Evolutionary conservation across 805 yeast genomes (phyloP).

Genomic region (Schizosaccharomyces lindneri): DNA sequence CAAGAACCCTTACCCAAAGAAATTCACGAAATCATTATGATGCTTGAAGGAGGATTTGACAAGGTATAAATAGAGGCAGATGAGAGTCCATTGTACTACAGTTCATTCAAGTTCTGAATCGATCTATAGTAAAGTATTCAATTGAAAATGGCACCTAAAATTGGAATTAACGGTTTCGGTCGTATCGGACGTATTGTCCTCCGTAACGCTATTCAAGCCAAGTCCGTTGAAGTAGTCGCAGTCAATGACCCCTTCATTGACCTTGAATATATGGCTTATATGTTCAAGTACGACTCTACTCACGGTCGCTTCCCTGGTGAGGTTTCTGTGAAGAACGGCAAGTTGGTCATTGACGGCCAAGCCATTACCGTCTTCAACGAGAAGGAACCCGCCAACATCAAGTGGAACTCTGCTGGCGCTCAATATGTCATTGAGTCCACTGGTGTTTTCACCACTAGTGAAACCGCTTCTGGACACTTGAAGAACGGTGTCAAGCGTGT

Average conservation of each 20-base stretch:
- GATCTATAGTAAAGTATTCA: not conserved
- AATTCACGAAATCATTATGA: not conserved
- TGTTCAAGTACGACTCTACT: slow-evolving; percentile 88
- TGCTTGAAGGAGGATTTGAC: not conserved
- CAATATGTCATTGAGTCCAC: slow-evolving; percentile 80
- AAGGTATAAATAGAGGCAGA: not conserved
- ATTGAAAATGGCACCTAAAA: slow-evolving; percentile 19
- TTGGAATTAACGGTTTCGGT: slow-evolving; percentile 90
- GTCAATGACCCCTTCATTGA: slow-evolving; percentile 80
- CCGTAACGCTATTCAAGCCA: slow-evolving; percentile 52
- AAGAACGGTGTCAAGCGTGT: slow-evolving; percentile 89
- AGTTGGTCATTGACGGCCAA: slow-evolving; percentile 44
- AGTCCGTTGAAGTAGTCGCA: slow-evolving; percentile 61
- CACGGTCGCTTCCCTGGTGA: slow-evolving; percentile 68
- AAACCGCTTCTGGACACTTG: slow-evolving; percentile 62
- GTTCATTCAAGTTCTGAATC: not conserved
- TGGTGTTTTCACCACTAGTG: slow-evolving; percentile 72
- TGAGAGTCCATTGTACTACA: not conserved
- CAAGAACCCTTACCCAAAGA: not conserved
- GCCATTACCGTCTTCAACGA: slow-evolving; percentile 47
- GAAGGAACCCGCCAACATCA: slow-evolving; percentile 63
- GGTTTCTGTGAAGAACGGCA: slow-evolving; percentile 25
- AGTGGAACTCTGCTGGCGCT: slow-evolving; percentile 62
- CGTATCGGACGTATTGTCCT: slow-evolving; percentile 76
- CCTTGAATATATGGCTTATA: slow-evolving; percentile 77